Conservation (phyloP, 139 green algal species). For the Raphidocelis subcapitata region DNA sequence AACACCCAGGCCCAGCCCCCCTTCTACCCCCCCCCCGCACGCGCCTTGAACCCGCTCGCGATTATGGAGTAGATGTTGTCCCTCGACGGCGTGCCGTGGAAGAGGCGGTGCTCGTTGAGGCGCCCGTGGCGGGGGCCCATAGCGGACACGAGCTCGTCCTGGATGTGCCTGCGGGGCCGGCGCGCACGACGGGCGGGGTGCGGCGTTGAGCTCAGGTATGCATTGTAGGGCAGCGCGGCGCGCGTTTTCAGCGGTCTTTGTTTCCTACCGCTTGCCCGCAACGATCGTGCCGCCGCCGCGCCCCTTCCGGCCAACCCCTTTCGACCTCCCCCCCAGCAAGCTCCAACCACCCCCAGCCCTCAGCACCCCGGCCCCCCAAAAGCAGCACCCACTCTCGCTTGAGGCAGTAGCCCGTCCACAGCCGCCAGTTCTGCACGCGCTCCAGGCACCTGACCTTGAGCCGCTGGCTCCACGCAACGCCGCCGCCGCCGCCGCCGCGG, state of each 20-base stretch:
- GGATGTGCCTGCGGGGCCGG: background rate
- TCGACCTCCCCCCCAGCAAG: background rate
- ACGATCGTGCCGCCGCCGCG: too few species aligned
- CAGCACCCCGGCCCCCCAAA: background rate
- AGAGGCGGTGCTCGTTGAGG: background rate
- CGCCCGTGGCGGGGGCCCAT: background rate
- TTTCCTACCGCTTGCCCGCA: too few species aligned
- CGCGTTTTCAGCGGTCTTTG: too few species aligned
- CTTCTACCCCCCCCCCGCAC: background rate
- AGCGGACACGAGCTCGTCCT: slow-evolving; percentile 1
- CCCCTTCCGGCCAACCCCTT: too few species aligned
- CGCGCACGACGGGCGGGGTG: background rate
- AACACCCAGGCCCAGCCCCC: too few species aligned
- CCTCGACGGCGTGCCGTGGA: background rate
- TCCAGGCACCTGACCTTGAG: slow-evolving; percentile 21
- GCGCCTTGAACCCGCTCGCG: background rate
- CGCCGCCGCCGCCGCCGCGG: background rate
- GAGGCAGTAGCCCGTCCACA: slow-evolving; percentile 36
- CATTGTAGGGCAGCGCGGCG: too few species aligned
- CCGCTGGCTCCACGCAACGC: background rate
- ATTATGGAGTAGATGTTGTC: too few species aligned
- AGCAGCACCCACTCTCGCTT: background rate
- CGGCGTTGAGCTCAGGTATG: background rate
- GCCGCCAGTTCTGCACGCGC: slow-evolving; percentile 35
- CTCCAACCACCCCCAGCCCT: background rate